A percentile compares a stretch with the other conserved stretches of the same genome.
phyloP scores from a whole-genome alignment of 768 basidiomycete genomes.

The Megacollybia marginata region DNA sequence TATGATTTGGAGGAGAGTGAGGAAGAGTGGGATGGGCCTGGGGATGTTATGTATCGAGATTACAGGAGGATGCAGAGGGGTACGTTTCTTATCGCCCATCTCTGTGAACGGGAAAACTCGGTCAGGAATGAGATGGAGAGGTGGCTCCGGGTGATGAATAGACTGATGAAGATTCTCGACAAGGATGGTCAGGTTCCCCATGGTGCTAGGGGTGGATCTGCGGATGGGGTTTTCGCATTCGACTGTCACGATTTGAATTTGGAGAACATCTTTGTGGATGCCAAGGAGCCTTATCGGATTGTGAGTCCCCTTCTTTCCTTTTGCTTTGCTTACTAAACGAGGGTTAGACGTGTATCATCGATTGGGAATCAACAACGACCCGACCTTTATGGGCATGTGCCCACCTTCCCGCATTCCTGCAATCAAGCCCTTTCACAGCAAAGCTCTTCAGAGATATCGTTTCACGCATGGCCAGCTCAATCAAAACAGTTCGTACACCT shows the following conservation, averaged over 20 bases:
- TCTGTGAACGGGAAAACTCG: slow-evolving; percentile 50
- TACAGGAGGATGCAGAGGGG: slow-evolving; percentile 76
- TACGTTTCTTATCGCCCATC: slow-evolving; percentile 71
- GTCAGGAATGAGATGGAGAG: slow-evolving; percentile 67
- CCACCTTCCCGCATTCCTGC: slow-evolving; percentile 74
- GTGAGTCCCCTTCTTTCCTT: slow-evolving; percentile 27
- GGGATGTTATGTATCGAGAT: slow-evolving; percentile 74
- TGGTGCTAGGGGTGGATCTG: slow-evolving; percentile 12
- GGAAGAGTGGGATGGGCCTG: slow-evolving; percentile 72
- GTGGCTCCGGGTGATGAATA: slow-evolving; percentile 65
- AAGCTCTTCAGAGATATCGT: slow-evolving; percentile 66
- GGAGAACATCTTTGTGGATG: slow-evolving; percentile 81
- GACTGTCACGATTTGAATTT: slow-evolving; percentile 84
- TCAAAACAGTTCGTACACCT: slow-evolving; percentile 12
- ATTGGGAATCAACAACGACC: slow-evolving; percentile 89
- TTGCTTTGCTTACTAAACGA: slow-evolving; percentile 8
- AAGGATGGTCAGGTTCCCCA: slow-evolving; percentile 8
- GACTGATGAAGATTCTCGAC: slow-evolving; percentile 28
- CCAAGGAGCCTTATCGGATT: slow-evolving; percentile 55
- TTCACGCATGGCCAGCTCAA: slow-evolving; percentile 31
- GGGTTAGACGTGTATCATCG: slow-evolving; percentile 73
- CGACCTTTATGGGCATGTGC: slow-evolving; percentile 82
- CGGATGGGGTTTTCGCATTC: slow-evolving; percentile 61
- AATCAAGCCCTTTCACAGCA: slow-evolving; percentile 68
- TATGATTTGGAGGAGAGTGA: slow-evolving; percentile 77